Base-by-base conservation (phyloP, 2,329 filamentous ascomycete species). In the Alternaria arbusti region DNA sequence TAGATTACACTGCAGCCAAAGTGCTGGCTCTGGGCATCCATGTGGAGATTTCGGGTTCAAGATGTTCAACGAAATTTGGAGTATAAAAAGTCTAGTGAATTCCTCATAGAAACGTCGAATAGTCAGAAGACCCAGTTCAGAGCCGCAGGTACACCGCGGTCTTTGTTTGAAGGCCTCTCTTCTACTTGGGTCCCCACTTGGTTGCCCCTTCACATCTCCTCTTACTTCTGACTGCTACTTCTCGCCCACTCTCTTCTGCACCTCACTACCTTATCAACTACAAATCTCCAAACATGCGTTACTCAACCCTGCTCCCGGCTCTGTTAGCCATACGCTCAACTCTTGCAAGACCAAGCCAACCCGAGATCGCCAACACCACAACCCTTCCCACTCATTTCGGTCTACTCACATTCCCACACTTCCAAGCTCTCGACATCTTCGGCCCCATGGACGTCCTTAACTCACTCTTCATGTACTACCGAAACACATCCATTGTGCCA, bases 401-500 rank as follows among this genome's bases (percentile, higher is more conserved):
- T 30, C 64, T 75, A 22, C 57, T 76, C 5, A 15, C 70, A 5
- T 70, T 74, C 13, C 71, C 70, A 2, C 62, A 67, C 44, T 76
- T 67, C 61, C 72, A 75, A 58, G 72, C 73, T 30, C 77, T 76
- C 26, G 75, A 81, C 65, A 70, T 79, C 50, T 79, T 76, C 32
- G 84, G 84, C 0, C 84, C 84, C 2, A 71, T 86, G 8, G 82
- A 85, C 61, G 78, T 82, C 57, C 73, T 86, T 20, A 76, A 77
- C 63, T 69, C 69, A 0, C 68, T 80, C 26, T 68, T 74, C 36
- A 70, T 73, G 59, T 55, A 66, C 20, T 74, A 71, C 57, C 54
- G 67, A 28, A 70, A 76, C 25, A 61, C 44, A 9, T 70, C 72
- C 8, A 17, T 49, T 3, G 20, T 44, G 55, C 79, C 73, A 66